Percentiles rank a stretch among this genome's conserved stretches.
Evolutionary conservation across 371 early-diverging fungal species (phyloP).

Genomic region (Apophysomyces trapeziformis): DNA sequence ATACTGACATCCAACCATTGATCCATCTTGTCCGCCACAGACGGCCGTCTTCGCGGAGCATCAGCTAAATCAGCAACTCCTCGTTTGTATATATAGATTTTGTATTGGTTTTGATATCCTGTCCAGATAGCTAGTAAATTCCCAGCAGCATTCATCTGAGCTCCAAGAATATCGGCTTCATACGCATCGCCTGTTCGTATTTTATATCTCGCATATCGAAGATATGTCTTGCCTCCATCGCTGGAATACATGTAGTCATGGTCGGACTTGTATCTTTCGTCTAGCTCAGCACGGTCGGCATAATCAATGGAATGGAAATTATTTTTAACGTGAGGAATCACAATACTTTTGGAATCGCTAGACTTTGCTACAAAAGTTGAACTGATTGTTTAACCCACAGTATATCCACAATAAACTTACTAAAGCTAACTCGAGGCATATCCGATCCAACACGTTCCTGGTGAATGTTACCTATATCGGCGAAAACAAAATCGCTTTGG

Average conservation of each 20-base stretch:
- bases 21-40: slow-evolving; percentile 18
- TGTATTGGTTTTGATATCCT: slow-evolving; percentile 19
- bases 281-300: slow-evolving; percentile 32
- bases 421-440: slow-evolving; percentile 26
- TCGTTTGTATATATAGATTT: slow-evolving; percentile 32
- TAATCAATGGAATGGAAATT: slow-evolving; percentile 40
- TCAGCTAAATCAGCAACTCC: neutral
- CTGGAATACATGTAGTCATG: neutral
- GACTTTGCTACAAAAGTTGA: slow-evolving; percentile 30
- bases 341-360: slow-evolving; percentile 31
- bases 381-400: neutral
- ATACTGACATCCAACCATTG: slow-evolving; percentile 21
- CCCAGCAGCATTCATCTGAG: slow-evolving; percentile 32
- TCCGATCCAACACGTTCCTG: slow-evolving; percentile 38
- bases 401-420: neutral
- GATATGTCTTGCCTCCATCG: slow-evolving; percentile 10
- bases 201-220: neutral
- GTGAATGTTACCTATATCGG: slow-evolving; percentile 38
- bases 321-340: slow-evolving; percentile 36
- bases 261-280: neutral
- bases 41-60: slow-evolving; percentile 16
- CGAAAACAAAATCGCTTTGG: slow-evolving; percentile 34
- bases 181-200: slow-evolving; percentile 6
- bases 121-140: slow-evolving; percentile 45
- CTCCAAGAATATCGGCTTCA: slow-evolving; percentile 35